Percentiles rank a stretch among this genome's conserved stretches.
phyloP scores from a whole-genome alignment of 108 stramenopile genomes.

The Conticribra guillardii region DNA sequence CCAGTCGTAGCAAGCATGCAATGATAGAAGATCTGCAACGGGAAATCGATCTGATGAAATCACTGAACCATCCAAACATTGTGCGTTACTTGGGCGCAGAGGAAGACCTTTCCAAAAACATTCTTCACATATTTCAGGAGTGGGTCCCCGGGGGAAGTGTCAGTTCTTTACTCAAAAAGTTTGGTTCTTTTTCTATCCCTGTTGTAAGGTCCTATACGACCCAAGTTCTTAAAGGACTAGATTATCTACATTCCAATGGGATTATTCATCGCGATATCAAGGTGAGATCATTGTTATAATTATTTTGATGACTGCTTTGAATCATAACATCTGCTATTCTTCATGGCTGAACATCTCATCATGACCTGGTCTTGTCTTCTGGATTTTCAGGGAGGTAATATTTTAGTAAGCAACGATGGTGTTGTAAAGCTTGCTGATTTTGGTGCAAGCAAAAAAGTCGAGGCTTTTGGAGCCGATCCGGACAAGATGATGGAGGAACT shows the following conservation, averaged over 20 bases:
- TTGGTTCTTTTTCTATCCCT: constrained; percentile 84
- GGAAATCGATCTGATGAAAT: constrained; percentile 91
- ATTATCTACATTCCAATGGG: constrained; percentile 86
- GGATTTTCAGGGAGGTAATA: constrained; percentile 80
- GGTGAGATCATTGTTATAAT: constrained; percentile 5
- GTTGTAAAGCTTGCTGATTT: constrained; percentile 94
- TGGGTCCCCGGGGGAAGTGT: constrained; percentile 96
- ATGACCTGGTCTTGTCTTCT: background rate
- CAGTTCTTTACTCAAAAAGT: constrained; percentile 74
- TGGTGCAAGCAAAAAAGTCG: constrained; percentile 81
- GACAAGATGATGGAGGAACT: constrained; percentile 74
- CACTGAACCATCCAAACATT: constrained; percentile 90
- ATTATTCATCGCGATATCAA: constrained; percentile 97
- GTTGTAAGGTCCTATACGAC: constrained; percentile 81
- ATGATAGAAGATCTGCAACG: constrained; percentile 66
- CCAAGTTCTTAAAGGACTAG: constrained; percentile 92
- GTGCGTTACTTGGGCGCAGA: constrained; percentile 94
- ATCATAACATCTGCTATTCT: constrained; percentile 1
- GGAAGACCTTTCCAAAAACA: constrained; percentile 64
- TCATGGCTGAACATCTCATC: constrained; percentile 1
- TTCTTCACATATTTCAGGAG: constrained; percentile 95
- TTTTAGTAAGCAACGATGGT: constrained; percentile 93
- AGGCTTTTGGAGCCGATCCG: constrained; percentile 52
- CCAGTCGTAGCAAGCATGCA: constrained; percentile 43
- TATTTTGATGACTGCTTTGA: background rate